phyloP scores from a whole-genome alignment of 2,329 filamentous ascomycete genomes.

The Sphaerulina musiva region DNA sequence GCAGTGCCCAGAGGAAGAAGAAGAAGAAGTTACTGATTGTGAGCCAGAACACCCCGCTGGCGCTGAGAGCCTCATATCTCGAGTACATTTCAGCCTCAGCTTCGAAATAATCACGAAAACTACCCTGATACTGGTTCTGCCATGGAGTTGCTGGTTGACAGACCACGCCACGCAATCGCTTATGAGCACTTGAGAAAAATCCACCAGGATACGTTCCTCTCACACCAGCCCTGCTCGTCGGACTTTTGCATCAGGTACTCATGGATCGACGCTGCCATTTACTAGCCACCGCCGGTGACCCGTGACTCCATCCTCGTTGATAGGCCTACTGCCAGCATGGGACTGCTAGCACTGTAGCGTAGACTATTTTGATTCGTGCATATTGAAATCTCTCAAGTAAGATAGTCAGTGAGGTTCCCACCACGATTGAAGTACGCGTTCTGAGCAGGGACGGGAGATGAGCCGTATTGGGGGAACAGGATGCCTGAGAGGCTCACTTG shows the following conservation, averaged over 20 bases:
- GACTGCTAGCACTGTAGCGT: not conserved
- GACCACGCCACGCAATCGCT: too few species aligned
- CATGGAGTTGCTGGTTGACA: too few species aligned
- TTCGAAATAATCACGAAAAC: too few species aligned
- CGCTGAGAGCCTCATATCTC: too few species aligned
- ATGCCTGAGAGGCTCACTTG: not conserved
- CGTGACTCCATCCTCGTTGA: conserved; percentile 4
- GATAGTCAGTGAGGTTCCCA: not conserved
- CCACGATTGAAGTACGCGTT: not conserved
- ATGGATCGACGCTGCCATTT: conserved; percentile 1
- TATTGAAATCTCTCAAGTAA: conserved; percentile 1
- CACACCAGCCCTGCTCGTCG: conserved; percentile 2
- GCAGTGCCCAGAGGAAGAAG: too few species aligned
- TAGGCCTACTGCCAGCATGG: not conserved
- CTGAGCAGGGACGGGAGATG: not conserved
- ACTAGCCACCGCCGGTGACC: not conserved
- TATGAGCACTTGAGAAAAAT: not conserved
- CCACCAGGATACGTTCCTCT: conserved; percentile 7
- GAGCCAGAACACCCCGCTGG: too few species aligned
- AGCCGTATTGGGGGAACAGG: not conserved
- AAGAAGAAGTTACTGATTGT: too few species aligned
- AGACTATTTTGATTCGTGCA: not conserved
- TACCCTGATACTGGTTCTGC: too few species aligned
- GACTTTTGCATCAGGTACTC: not conserved
- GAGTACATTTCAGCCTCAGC: too few species aligned